A percentile compares a stretch with the other conserved stretches of the same genome.
Conservation (phyloP, 2,329 filamentous ascomycete genomes). For the Catunica adiposa region DNA sequence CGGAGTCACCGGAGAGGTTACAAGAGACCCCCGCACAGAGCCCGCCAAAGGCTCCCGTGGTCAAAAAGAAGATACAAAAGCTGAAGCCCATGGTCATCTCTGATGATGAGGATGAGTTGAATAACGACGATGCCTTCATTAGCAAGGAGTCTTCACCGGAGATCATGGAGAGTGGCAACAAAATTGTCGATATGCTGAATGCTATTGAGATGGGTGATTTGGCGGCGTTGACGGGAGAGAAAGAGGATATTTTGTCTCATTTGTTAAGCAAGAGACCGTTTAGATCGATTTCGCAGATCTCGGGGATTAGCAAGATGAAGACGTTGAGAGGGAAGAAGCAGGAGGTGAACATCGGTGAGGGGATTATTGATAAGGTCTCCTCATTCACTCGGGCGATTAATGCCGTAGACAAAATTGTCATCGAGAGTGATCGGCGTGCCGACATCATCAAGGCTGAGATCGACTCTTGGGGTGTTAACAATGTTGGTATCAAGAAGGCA, state of each 20-base stretch:
- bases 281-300: conserved; percentile 34
- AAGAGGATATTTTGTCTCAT: conserved; percentile 48
- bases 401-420: conserved; percentile 68
- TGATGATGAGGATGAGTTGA: conserved; percentile 27
- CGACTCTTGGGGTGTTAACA: conserved; percentile 33
- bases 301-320: conserved; percentile 41
- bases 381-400: conserved; percentile 67
- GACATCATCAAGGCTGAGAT: conserved; percentile 34
- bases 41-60: conserved; percentile 3
- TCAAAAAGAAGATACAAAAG: conserved; percentile 3
- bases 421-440: conserved; percentile 56
- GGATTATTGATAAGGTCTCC: conserved; percentile 35
- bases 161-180: conserved; percentile 19
- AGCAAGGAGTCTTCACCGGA: conserved; percentile 14
- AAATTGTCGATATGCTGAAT: conserved; percentile 69
- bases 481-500: conserved; percentile 24
- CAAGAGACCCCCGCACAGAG: background rate
- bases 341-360: conserved; percentile 34
- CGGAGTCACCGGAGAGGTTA: conserved; percentile 9
- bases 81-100: conserved; percentile 17
- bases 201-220: conserved; percentile 58
- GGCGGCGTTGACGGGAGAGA: conserved; percentile 63
- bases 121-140: conserved; percentile 21
- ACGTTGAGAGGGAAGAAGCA: conserved; percentile 24
- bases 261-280: conserved; percentile 67